Conservation (phyloP, 2,329 filamentous ascomycete species). For the Diplodia seriata region DNA sequence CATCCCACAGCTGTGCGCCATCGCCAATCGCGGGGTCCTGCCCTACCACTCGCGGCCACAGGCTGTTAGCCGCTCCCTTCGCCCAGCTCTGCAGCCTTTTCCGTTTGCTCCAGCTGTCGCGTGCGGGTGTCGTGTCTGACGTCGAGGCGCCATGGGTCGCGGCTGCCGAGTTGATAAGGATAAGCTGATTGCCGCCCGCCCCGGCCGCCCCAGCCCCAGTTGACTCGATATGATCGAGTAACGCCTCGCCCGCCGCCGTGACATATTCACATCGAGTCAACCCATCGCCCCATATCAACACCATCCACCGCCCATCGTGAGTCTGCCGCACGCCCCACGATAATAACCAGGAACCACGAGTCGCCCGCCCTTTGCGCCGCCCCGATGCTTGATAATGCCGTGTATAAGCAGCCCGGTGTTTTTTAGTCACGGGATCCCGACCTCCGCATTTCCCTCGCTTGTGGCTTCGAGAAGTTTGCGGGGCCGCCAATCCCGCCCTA, state of each 20-base stretch:
- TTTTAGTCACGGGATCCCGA: background rate
- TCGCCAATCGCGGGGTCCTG: slow-evolving; percentile 7
- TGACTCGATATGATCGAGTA: slow-evolving; percentile 25
- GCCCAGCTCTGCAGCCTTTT: background rate
- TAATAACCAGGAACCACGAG: background rate
- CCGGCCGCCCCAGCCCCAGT: background rate
- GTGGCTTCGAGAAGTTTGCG: slow-evolving; percentile 13
- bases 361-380: background rate
- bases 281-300: slow-evolving; percentile 22
- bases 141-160: slow-evolving; percentile 12
- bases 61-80: background rate
- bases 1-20: slow-evolving; percentile 25
- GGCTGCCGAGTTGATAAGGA: slow-evolving; percentile 1
- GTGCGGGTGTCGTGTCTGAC: background rate
- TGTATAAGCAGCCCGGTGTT: background rate
- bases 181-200: slow-evolving; percentile 25
- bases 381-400: background rate
- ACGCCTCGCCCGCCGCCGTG: slow-evolving; percentile 12
- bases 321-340: background rate
- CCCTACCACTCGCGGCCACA: background rate
- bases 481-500: slow-evolving; percentile 9
- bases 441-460: slow-evolving; percentile 6
- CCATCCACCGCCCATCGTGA: slow-evolving; percentile 21
- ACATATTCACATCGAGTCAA: slow-evolving; percentile 29
- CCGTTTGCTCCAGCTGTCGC: slow-evolving; percentile 1